phyloP scores from a whole-genome alignment of 768 basidiomycete genomes.

The Tricholoma furcatifolium region DNA sequence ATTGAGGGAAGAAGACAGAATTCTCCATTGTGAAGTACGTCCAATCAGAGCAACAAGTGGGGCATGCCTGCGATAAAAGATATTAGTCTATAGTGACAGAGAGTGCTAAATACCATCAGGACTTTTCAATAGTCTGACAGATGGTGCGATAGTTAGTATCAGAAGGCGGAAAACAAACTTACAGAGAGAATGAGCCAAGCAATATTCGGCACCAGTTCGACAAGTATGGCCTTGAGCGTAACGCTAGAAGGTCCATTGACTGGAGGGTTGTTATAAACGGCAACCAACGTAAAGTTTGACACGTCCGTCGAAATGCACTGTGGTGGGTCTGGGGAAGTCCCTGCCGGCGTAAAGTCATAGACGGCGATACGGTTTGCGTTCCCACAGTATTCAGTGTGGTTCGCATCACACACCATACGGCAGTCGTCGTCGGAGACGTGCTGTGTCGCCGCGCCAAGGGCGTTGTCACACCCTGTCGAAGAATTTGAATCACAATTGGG shows the following conservation, averaged over 20 bases:
- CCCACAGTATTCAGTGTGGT: conserved; percentile 39
- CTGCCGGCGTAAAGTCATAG: conserved; percentile 31
- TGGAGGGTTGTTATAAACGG: conserved; percentile 34
- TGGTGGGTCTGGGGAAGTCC: conserved; percentile 22
- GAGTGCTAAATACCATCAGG: neutral
- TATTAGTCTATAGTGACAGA: neutral
- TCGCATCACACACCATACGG: conserved; percentile 34
- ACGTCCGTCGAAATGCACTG: conserved; percentile 29
- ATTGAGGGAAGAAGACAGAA: conserved; percentile 39
- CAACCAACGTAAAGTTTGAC: conserved; percentile 36
- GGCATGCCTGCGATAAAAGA: conserved; percentile 30
- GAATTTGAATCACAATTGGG: neutral
- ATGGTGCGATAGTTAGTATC: neutral
- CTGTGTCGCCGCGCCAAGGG: conserved; percentile 30
- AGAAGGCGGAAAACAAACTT: conserved; percentile 12
- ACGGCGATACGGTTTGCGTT: conserved; percentile 37
- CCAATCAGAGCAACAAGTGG: conserved; percentile 44
- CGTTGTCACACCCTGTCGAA: conserved; percentile 37
- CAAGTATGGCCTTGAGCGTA: conserved; percentile 32
- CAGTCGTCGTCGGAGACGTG: conserved; percentile 40
- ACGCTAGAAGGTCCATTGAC: conserved; percentile 26
- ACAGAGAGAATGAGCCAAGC: conserved; percentile 42
- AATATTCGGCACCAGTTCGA: conserved; percentile 38
- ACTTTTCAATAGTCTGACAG: too few relatives aligned
- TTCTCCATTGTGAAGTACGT: conserved; percentile 35